Evolutionary conservation across 192 early-diverging fungal species (phyloP).

Genomic region (Haplosporangium gracile): DNA sequence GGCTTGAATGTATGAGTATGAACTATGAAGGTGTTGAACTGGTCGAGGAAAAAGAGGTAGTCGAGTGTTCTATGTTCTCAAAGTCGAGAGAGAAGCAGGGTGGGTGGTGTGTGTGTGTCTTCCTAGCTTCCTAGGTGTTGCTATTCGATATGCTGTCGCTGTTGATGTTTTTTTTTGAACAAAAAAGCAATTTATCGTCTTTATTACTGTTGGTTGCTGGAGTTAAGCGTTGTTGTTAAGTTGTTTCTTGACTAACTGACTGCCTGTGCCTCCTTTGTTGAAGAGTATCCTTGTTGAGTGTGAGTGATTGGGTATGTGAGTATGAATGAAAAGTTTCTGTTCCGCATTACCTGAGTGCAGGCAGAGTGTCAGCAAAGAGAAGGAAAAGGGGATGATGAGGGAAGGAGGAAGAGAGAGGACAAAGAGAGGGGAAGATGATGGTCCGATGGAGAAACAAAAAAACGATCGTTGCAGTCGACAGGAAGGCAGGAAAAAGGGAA

Average conservation of each 20-base stretch:
- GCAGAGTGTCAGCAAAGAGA: background rate
- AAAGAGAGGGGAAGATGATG: background rate
- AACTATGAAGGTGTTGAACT: background rate
- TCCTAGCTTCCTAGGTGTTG: background rate
- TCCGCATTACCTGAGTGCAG: constrained; percentile 2
- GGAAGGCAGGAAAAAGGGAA: background rate
- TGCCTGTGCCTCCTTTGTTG: background rate
- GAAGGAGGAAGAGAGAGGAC: background rate
- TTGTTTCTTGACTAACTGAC: background rate
- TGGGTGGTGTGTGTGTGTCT: background rate
- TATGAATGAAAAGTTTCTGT: background rate
- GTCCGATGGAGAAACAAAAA: background rate
- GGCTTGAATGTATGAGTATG: background rate
- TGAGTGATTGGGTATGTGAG: background rate
- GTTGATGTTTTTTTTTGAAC: background rate
- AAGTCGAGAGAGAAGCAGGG: background rate
- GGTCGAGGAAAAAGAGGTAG: too few species aligned
- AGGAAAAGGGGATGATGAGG: background rate
- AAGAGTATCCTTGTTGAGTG: background rate
- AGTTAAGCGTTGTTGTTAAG: too few species aligned
- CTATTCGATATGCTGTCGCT: background rate
- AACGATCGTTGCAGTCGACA: background rate
- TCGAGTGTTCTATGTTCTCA: background rate
- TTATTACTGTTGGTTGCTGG: too few species aligned
- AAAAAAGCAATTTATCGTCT: too few species aligned